phyloP scores from a whole-genome alignment of 139 green algal species.

The Yamagishiella unicocca region DNA sequence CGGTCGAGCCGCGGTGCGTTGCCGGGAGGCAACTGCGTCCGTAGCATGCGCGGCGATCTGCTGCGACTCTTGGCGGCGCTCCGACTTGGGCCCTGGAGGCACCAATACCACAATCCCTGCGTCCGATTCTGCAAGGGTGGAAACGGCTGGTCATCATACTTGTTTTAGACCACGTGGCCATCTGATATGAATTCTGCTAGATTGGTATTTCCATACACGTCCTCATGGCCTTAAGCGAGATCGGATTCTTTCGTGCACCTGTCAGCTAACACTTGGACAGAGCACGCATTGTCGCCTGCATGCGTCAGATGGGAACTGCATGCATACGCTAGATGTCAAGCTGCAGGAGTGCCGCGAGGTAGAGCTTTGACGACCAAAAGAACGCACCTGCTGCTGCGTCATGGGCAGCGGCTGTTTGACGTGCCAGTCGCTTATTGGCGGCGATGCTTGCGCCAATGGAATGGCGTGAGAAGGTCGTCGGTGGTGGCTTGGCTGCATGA shows the following conservation, averaged over 20 bases:
- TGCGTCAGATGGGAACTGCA: too few species aligned
- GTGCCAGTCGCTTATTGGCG: neutral
- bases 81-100: neutral
- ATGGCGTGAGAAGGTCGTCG: neutral
- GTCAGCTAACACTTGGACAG: too few species aligned
- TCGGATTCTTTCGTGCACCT: too few species aligned
- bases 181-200: too few species aligned
- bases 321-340: too few species aligned
- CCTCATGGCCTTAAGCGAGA: too few species aligned
- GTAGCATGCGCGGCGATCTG: neutral
- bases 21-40: neutral
- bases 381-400: neutral
- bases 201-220: too few species aligned
- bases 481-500: conserved; percentile 20
- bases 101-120: neutral
- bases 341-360: too few species aligned
- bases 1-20: too few species aligned
- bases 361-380: too few species aligned
- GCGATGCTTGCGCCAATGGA: conserved; percentile 10
- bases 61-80: neutral
- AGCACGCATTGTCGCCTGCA: too few species aligned
- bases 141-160: neutral
- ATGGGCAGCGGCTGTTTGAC: neutral
- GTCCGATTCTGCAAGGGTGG: neutral
- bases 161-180: too few species aligned